These are phyloP conservation scores for Helenozyma rhizophorensis DNA, from an alignment of 805 yeast genomes.

Conservation along the genomic window DNA sequence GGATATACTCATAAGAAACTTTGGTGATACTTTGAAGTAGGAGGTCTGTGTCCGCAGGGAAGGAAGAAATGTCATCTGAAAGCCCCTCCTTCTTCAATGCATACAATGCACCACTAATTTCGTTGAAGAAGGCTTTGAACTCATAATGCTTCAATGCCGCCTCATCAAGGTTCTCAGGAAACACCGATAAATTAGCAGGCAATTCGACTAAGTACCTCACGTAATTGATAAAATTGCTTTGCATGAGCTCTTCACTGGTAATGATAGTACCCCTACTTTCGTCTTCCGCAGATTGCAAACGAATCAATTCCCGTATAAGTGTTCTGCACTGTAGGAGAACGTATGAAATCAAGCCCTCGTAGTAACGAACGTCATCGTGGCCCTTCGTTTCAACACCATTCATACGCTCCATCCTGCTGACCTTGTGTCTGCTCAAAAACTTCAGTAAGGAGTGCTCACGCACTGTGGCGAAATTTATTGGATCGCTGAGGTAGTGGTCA, in stretches of 20 bases:
- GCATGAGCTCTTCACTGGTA: conserved; percentile 34
- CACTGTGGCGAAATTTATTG: conserved; percentile 34
- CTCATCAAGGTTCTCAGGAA: conserved; percentile 16
- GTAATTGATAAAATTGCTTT: conserved; percentile 35
- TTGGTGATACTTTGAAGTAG: conserved; percentile 31
- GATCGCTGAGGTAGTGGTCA: conserved; percentile 32
- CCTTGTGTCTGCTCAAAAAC: conserved; percentile 21
- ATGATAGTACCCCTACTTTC: conserved; percentile 4
- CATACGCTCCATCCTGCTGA: conserved; percentile 5
- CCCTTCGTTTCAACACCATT: conserved; percentile 3
- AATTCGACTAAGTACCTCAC: conserved; percentile 29
- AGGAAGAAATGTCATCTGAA: conserved; percentile 18
- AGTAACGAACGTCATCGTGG: conserved; percentile 14
- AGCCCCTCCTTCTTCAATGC: conserved; percentile 24
- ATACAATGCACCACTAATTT: conserved; percentile 24
- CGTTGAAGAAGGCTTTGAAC: conserved; percentile 22
- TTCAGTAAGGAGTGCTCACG: conserved; percentile 28
- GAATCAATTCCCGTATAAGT: conserved; percentile 24
- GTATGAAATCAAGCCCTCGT: conserved; percentile 29
- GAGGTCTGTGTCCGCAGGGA: conserved; percentile 11
- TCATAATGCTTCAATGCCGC: conserved; percentile 24
- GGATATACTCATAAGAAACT: conserved; percentile 33
- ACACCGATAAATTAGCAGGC: conserved; percentile 17
- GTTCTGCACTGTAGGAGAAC: conserved; percentile 24
- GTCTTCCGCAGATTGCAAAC: conserved; percentile 5